Evolutionary conservation across 1,284 basidiomycete species (phyloP).

Genomic region (Ustilago shanxiensis): DNA sequence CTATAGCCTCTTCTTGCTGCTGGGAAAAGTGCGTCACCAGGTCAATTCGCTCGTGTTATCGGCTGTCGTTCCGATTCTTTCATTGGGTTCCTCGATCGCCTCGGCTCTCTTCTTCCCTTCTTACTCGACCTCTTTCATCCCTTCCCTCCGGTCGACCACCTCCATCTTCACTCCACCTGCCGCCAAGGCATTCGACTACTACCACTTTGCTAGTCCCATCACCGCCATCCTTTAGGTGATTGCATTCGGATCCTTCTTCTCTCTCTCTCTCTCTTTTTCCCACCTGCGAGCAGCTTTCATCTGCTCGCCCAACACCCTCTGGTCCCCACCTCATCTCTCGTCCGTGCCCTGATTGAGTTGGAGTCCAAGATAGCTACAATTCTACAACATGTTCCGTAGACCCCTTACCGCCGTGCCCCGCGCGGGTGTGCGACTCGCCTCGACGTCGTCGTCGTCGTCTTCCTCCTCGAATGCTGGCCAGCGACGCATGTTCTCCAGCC

Average conservation of each 20-base stretch:
- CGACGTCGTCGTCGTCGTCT: conserved; percentile 40
- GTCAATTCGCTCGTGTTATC: neutral
- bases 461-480: conserved; percentile 22
- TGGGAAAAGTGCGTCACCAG: conserved; percentile 4
- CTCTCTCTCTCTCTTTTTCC: neutral
- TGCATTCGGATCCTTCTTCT: too few relatives aligned
- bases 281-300: conserved; percentile 2
- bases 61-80: conserved; percentile 1
- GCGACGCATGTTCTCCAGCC: conserved; percentile 27
- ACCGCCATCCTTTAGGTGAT: neutral
- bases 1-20: too few relatives aligned
- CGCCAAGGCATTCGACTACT: neutral
- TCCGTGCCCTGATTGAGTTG: neutral
- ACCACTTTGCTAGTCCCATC: too few relatives aligned
- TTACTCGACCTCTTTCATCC: conserved; percentile 1
- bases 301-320: neutral
- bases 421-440: conserved; percentile 45
- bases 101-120: conserved; percentile 9
- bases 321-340: neutral
- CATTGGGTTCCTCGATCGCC: neutral
- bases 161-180: neutral
- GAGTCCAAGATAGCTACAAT: conserved; percentile 9
- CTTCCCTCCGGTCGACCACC: neutral
- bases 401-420: conserved; percentile 32
- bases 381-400: conserved; percentile 42